Percentiles rank a stretch among this genome's conserved stretches.
Evolutionary conservation across 257 asterid species (phyloP).

Genomic region (Voacanga thouarsii): DNA sequence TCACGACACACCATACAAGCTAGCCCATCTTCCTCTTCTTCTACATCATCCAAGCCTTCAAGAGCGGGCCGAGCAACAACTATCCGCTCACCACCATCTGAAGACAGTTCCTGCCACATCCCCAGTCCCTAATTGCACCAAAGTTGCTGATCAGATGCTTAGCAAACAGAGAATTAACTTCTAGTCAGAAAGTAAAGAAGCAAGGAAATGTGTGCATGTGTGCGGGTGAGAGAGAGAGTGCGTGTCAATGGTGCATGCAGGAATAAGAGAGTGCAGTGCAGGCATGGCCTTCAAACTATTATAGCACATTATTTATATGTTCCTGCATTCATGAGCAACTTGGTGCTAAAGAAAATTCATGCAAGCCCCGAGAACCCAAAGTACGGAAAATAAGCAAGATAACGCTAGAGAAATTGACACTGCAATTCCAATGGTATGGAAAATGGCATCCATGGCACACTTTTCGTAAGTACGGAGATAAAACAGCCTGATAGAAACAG

Average conservation of each 20-base stretch:
- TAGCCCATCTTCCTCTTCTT: slow-evolving; percentile 91
- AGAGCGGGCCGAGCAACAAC: slow-evolving; percentile 79
- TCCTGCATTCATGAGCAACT: not conserved
- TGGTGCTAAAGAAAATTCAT: not conserved
- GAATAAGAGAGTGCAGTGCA: not conserved
- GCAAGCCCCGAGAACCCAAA: not conserved
- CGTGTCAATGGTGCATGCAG: not conserved
- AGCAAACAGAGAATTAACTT: not conserved
- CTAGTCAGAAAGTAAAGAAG: not conserved
- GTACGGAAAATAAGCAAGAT: not conserved
- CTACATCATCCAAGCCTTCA: slow-evolving; percentile 91
- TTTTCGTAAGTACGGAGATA: not conserved
- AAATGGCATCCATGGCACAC: not conserved
- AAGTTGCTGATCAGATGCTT: slow-evolving; percentile 7
- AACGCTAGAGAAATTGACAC: not conserved
- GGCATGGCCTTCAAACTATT: not conserved
- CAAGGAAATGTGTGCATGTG: no score
- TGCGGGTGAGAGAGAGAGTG: no score
- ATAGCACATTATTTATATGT: not conserved
- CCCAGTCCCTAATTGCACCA: slow-evolving; percentile 74
- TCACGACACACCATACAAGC: slow-evolving; percentile 99
- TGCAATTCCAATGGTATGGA: not conserved
- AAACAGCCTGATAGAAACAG: not conserved
- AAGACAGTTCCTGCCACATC: slow-evolving; percentile 71
- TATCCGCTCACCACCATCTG: slow-evolving; percentile 95